A percentile compares a stretch with the other conserved stretches of the same genome.
These are phyloP conservation scores for Apiospora phragmitis DNA, from an alignment of 2,329 filamentous ascomycete genomes.

Conservation along the genomic window DNA sequence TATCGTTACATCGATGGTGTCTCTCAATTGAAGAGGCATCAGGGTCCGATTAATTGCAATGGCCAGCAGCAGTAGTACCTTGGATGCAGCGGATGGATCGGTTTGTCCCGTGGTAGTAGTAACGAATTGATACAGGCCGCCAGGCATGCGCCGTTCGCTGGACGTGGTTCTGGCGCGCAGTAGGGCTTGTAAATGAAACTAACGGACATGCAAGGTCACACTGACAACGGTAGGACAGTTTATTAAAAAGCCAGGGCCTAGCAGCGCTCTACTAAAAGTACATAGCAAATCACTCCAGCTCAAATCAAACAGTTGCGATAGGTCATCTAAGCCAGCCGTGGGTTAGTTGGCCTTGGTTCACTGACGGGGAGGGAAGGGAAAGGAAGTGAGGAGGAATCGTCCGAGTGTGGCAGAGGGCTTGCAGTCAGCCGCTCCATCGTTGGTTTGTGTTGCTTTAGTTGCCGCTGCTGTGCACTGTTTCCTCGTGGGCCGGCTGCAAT, in stretches of 20 bases:
- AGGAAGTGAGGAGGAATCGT: background rate
- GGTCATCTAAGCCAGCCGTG: constrained; percentile 6
- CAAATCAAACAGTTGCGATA: background rate
- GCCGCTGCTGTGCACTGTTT: constrained; percentile 11
- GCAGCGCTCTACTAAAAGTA: background rate
- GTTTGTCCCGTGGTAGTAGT: background rate
- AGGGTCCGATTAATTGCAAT: constrained; percentile 2
- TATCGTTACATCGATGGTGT: constrained; percentile 4
- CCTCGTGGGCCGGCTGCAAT: constrained; percentile 7
- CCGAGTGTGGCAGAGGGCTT: background rate
- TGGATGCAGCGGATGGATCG: background rate
- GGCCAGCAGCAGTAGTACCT: background rate
- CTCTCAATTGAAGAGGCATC: background rate
- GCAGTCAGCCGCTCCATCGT: constrained; percentile 3
- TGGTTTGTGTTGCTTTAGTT: background rate
- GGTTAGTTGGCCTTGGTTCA: background rate
- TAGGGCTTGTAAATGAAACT: background rate
- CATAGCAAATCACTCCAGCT: background rate
- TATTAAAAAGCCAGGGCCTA: background rate
- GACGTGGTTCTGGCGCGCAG: background rate
- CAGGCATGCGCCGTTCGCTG: background rate
- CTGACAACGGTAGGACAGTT: constrained; percentile 3
- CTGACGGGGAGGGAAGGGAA: background rate
- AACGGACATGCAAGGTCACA: background rate
- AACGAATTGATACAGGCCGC: background rate